These are phyloP conservation scores for Skeletonema potamos DNA, from an alignment of 108 stramenopile genomes.

Conservation along the genomic window DNA sequence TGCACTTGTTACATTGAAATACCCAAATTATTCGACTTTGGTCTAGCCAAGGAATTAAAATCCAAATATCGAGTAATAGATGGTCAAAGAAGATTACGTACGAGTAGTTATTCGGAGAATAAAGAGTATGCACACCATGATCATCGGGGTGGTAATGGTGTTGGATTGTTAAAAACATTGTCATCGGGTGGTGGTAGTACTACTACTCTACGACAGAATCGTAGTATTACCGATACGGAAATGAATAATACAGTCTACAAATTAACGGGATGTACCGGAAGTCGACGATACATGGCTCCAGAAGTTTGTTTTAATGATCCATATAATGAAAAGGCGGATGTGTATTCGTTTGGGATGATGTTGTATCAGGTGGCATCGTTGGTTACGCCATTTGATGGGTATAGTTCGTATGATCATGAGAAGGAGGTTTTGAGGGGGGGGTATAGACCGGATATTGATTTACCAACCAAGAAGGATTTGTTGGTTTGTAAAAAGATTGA, in stretches of 20 bases:
- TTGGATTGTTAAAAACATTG: background rate
- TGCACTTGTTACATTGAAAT: background rate
- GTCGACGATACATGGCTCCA: conserved; percentile 53
- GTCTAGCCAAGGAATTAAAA: conserved; percentile 66
- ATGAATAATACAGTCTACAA: conserved; percentile 24
- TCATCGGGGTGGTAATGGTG: background rate
- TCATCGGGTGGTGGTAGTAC: background rate
- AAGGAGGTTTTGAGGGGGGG: conserved; percentile 4
- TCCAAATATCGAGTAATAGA: conserved; percentile 40
- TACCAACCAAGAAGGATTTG: conserved; percentile 1
- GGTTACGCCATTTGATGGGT: conserved; percentile 17
- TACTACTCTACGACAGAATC: too few relatives aligned
- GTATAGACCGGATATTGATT: background rate
- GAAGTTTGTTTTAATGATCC: conserved; percentile 46
- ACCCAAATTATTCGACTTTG: conserved; percentile 64
- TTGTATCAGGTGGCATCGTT: conserved; percentile 46
- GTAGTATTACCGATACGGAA: background rate
- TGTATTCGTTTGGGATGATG: conserved; percentile 56
- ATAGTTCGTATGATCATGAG: conserved; percentile 1
- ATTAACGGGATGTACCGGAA: conserved; percentile 52
- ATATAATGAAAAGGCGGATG: conserved; percentile 54
- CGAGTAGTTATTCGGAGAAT: background rate
- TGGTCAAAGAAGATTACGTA: background rate
- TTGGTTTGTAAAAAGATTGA: background rate
- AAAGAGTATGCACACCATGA: background rate